Conservation (phyloP, 2,329 filamentous ascomycete genomes). For the Setomelanomma holmii region DNA sequence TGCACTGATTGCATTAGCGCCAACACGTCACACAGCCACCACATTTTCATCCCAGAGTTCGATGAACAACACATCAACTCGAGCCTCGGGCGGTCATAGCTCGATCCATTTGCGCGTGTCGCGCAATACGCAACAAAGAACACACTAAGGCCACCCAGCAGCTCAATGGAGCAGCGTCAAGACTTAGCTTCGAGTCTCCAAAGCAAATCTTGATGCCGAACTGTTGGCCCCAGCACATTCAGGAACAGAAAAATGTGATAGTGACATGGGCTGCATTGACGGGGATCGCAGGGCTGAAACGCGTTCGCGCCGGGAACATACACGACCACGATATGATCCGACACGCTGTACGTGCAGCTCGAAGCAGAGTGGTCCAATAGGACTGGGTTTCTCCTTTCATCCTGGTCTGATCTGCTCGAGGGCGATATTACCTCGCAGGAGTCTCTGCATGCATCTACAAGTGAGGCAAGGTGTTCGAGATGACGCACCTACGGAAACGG, state of each 20-base stretch:
- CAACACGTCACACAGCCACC: slow-evolving; percentile 23
- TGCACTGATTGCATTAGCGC: background rate
- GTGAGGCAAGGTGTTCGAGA: slow-evolving; percentile 28
- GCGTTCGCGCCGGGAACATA: slow-evolving; percentile 31
- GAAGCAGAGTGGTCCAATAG: background rate
- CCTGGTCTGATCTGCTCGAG: slow-evolving; percentile 9
- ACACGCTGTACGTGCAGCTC: background rate
- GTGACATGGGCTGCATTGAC: slow-evolving; percentile 36
- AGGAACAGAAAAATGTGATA: slow-evolving; percentile 35
- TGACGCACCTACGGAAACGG: slow-evolving; percentile 23
- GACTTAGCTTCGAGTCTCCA: slow-evolving; percentile 10
- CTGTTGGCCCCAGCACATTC: slow-evolving; percentile 35
- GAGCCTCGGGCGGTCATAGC: slow-evolving; percentile 6
- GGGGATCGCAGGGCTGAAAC: slow-evolving; percentile 33
- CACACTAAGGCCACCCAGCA: slow-evolving; percentile 10
- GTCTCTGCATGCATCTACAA: slow-evolving; percentile 22
- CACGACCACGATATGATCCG: background rate
- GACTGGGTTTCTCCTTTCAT: background rate
- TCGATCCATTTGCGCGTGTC: background rate
- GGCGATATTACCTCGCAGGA: slow-evolving; percentile 20
- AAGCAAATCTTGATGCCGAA: slow-evolving; percentile 20
- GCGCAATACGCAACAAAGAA: background rate
- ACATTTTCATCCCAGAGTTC: slow-evolving; percentile 21
- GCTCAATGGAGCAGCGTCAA: slow-evolving; percentile 18
- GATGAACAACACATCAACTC: slow-evolving; percentile 34